phyloP scores from a whole-genome alignment of 2,329 filamentous ascomycete species.

The Pseudogymnoascus verrucosus region DNA sequence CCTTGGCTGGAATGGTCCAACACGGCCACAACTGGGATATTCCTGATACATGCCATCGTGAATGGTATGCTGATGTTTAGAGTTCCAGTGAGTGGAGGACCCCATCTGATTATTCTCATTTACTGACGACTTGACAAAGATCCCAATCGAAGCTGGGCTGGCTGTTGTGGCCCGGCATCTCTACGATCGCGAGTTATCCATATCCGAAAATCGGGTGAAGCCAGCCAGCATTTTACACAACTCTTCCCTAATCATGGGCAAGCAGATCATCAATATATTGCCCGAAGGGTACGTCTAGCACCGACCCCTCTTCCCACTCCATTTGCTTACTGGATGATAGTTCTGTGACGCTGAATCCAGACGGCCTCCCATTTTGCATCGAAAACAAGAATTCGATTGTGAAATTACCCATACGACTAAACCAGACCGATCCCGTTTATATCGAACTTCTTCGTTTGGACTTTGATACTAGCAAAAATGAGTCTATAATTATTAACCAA shows the following conservation, averaged over 20 bases:
- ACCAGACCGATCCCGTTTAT: conserved; percentile 80
- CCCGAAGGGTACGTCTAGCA: conserved; percentile 66
- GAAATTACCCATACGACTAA: conserved; percentile 79
- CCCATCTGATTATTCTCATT: not conserved
- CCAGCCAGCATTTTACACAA: conserved; percentile 83
- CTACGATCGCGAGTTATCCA: conserved; percentile 85
- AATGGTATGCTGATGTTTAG: conserved; percentile 92
- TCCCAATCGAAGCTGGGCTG: conserved; percentile 68
- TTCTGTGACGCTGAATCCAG: conserved; percentile 80
- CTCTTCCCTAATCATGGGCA: conserved; percentile 85
- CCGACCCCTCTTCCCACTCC: not conserved
- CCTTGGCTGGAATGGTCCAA: conserved; percentile 94
- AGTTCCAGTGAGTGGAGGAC: conserved; percentile 54
- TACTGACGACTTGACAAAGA: conserved; percentile 32
- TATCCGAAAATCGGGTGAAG: conserved; percentile 90
- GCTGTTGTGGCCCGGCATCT: conserved; percentile 68
- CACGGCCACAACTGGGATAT: conserved; percentile 61
- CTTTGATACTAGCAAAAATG: conserved; percentile 69
- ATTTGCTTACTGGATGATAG: conserved; percentile 31
- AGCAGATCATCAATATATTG: conserved; percentile 94
- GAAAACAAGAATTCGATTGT: conserved; percentile 52
- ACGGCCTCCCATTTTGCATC: conserved; percentile 73
- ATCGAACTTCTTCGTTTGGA: conserved; percentile 87
- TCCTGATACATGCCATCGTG: conserved; percentile 60
- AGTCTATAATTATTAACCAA: conserved; percentile 66